Conservation (phyloP, 495 filamentous ascomycete genomes). For the Choiromyces venosus region DNA sequence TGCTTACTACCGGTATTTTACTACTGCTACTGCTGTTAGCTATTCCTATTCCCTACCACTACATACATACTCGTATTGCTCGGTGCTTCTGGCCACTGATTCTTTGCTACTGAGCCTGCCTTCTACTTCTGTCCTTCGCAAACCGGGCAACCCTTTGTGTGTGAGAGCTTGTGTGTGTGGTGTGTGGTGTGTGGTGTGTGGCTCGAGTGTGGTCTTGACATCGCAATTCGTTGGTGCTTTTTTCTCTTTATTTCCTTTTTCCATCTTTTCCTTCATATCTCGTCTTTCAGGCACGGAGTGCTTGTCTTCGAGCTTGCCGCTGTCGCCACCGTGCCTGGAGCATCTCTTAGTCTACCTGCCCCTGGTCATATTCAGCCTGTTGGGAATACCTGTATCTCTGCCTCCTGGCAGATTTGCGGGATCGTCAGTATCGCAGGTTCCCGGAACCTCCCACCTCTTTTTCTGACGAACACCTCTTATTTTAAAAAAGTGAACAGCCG, state of each 20-base stretch:
- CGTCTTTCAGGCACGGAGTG: slow-evolving; percentile 25
- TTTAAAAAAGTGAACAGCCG: slow-evolving; percentile 27
- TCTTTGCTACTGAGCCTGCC: neutral
- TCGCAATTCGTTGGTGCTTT: slow-evolving; percentile 35
- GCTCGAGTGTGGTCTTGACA: slow-evolving; percentile 23
- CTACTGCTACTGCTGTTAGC: slow-evolving; percentile 20
- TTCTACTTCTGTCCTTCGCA: slow-evolving; percentile 27
- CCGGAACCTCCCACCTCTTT: slow-evolving; percentile 26
- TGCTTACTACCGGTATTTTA: slow-evolving; percentile 37
- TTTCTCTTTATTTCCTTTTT: slow-evolving; percentile 21
- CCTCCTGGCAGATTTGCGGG: slow-evolving; percentile 36
- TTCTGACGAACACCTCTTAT: slow-evolving; percentile 23
- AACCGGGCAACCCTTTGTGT: slow-evolving; percentile 25
- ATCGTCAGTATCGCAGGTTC: slow-evolving; percentile 34
- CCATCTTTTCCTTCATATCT: neutral
- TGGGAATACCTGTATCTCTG: slow-evolving; percentile 33
- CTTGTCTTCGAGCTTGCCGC: slow-evolving; percentile 16
- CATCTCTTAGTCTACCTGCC: slow-evolving; percentile 22
- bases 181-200: neutral
- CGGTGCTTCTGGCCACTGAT: neutral
- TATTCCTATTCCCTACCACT: neutral
- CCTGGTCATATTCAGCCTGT: slow-evolving; percentile 26
- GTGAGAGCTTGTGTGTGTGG: slow-evolving; percentile 2
- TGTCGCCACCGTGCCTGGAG: slow-evolving; percentile 21
- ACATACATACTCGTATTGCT: neutral